Evolutionary conservation across 495 filamentous ascomycete genomes (phyloP).

Genomic region (Trichoderma orchidacearum): DNA sequence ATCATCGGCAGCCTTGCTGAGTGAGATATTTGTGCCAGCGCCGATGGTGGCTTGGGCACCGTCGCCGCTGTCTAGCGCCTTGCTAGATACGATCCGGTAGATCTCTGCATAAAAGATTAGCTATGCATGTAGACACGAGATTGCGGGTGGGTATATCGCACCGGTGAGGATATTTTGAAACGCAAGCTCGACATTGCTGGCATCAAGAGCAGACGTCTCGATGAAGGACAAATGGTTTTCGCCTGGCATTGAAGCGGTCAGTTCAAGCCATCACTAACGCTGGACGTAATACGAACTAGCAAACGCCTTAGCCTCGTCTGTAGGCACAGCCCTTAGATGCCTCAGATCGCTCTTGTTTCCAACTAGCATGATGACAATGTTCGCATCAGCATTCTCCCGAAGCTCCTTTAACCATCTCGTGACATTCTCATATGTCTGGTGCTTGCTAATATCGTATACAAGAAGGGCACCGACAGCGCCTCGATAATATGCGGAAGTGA

Average conservation of each 20-base stretch:
- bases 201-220: conserved; percentile 96
- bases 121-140: not conserved
- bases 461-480: conserved; percentile 94
- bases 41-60: conserved; percentile 57
- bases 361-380: conserved; percentile 99
- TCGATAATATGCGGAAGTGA: conserved; percentile 97
- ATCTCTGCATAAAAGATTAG: conserved; percentile 52
- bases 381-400: conserved; percentile 93
- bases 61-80: conserved; percentile 82
- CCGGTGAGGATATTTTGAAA: conserved; percentile 99
- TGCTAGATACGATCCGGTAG: conserved; percentile 97
- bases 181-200: conserved; percentile 97
- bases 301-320: conserved; percentile 96
- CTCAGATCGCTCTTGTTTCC: conserved; percentile 99
- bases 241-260: conserved; percentile 35
- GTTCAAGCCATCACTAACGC: conserved; percentile 9
- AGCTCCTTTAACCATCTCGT: conserved; percentile 98
- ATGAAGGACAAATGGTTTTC: conserved; percentile 97
- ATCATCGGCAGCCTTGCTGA: conserved; percentile 66
- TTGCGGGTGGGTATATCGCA: conserved; percentile 25
- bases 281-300: conserved; percentile 53
- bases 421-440: conserved; percentile 98
- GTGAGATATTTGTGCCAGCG: conserved; percentile 62
- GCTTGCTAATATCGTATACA: conserved; percentile 99
- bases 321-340: conserved; percentile 93